Percentiles rank a stretch among this genome's conserved stretches.
Evolutionary conservation across 371 early-diverging fungal genomes (phyloP).

Genomic region (Catenaria anguillulae): DNA sequence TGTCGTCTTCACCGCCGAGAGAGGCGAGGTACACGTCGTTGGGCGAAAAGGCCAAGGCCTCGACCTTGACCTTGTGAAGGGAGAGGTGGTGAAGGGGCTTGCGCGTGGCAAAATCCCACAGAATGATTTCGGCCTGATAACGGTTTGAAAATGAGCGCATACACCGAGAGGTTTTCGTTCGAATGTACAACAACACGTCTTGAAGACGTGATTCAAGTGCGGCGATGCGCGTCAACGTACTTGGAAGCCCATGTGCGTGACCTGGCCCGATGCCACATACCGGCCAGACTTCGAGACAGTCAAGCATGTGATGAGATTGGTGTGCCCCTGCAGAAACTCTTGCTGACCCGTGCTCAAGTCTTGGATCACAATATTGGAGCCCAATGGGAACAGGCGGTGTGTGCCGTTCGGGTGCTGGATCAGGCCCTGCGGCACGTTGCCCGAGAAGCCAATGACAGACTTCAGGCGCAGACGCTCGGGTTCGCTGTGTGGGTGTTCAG

Average conservation of each 20-base stretch:
- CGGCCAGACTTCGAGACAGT: conserved; percentile 27
- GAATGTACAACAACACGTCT: too few relatives aligned
- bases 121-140: conserved; percentile 32
- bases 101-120: conserved; percentile 33
- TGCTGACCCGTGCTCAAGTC: conserved; percentile 16
- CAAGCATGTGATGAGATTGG: conserved; percentile 30
- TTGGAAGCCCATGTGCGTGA: conserved; percentile 46
- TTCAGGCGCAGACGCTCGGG: not conserved
- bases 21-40: conserved; percentile 29
- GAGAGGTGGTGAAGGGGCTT: conserved; percentile 20
- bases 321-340: conserved; percentile 38
- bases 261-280: conserved; percentile 31
- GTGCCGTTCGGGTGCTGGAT: conserved; percentile 32
- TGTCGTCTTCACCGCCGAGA: conserved; percentile 36
- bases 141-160: too few relatives aligned
- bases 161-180: too few relatives aligned
- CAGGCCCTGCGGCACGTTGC: conserved; percentile 17
- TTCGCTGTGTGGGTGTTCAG: not conserved
- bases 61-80: conserved; percentile 38
- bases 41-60: conserved; percentile 33
- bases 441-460: not conserved
- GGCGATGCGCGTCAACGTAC: too few relatives aligned
- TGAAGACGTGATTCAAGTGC: too few relatives aligned
- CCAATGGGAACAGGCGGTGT: conserved; percentile 31
- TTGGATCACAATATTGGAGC: conserved; percentile 31